Evolutionary conservation across 345 rosid genomes (phyloP), one percentile per base, ranked within the genome.

Genomic region (Boechera divaricarpa): DNA sequence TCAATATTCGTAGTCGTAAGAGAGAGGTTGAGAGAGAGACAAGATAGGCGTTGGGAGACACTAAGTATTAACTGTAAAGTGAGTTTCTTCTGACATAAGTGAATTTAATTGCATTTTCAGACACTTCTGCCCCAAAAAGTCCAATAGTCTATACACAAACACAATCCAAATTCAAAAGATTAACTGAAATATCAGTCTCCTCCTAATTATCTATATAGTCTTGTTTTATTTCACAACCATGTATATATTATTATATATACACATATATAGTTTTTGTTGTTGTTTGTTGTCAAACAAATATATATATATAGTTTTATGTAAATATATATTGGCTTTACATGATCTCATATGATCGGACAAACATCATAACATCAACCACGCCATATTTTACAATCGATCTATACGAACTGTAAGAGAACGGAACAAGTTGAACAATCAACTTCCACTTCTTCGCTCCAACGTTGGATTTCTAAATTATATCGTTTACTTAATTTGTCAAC

Each of bases 21-120:
- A 75, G 33, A 29, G 53, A 67, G 24, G 9, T 28, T 58, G 18
- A 7, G 3, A 33, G 10, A 53, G 55, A 53, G 79, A 76, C 74
- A 76, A 76, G 48, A 53, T 69, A 54, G 79, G 79, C 61, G 79
- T 76, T 76, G 79, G 64, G 56, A 76, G 74, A 61, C 75, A 61
- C 41, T 52, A 13, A 21, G 70, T 77, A 70, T 53, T 70, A 70
- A 63, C 57, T 63, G 26, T 55, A 70, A 77, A 77, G 80, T 70
- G 66, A 48, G 33, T 70, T 70, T 47, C 58, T 63, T 70, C 80
- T 70, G 80, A 70, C 80, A 70, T 63, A 70, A 5, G 60, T 70
- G 42, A 67, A 70, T 54, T 77, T 16, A 70, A 63, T 77, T 63
- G 7, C 53, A 63, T 45, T 70, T 63, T 70, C 67, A 63, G 71